Base-by-base conservation (phyloP, 2,329 filamentous ascomycete genomes). In the Arthrobotrys iridis region DNA sequence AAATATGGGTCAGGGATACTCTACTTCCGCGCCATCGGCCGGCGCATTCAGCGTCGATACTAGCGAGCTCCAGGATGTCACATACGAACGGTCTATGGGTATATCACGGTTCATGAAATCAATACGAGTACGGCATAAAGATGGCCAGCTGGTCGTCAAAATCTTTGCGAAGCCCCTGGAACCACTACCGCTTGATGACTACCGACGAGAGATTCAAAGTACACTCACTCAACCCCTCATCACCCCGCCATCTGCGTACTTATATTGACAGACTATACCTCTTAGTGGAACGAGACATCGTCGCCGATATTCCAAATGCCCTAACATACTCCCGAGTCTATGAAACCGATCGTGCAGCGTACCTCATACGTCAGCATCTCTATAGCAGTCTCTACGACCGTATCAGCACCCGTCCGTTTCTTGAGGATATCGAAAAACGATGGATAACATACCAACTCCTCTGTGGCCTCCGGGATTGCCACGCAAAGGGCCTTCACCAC, bases 381-480 rank as follows among this genome's bases (percentile, higher is more conserved):
- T 95, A 98, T 83, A 97, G 91, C 85, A 98, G 95, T 22, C 87
- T 99, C 3, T 99, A 99, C 83, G 95, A 99, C 83, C 91, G 95
- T 63, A 89, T 99, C 82, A 96, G 95, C 83, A 99, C 95, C 6
- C 89, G 96, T 5, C 96, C 95, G 0, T 99, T 99, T 79, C 85
- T 98, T 7, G 96, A 99, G 82, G 92, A 96, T 78, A 95, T 99
- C 78, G 95, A 99, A 83, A 98, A 97, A 86, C 97, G 96, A 84
- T 99, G 95, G 95, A 87, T 99, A 58, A 92, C 94, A 0, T 99
- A 97, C 80, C 95, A 99, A 83, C 87, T 99, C 1, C 87, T 99
- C 8, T 97, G 93, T 82, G 93, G 92, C 1, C 85, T 99, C 71
- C 89, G 93, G 67, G 96, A 99, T 82, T 97, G 93, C 79, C 95